A percentile compares a stretch with the other conserved stretches of the same genome.
Conservation (phyloP, 2,329 filamentous ascomycete genomes). For the Chalaropsis ovoidea region DNA sequence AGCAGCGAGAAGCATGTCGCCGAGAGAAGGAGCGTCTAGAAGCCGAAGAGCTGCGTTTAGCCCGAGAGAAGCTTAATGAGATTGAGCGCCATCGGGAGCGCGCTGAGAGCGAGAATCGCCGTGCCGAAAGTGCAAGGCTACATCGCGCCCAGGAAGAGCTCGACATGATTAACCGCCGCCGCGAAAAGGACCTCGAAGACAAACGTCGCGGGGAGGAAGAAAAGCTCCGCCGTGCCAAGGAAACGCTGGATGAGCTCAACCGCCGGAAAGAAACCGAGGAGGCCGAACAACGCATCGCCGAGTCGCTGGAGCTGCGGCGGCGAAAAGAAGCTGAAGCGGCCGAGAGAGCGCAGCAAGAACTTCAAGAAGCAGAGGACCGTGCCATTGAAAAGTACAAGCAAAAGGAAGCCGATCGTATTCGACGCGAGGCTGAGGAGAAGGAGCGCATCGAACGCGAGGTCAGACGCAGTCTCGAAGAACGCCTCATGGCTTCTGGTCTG, state of each 20-base stretch:
- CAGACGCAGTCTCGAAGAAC: constrained; percentile 46
- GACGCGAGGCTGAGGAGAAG: constrained; percentile 40
- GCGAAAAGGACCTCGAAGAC: constrained; percentile 36
- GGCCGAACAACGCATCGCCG: constrained; percentile 43
- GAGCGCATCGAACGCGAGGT: constrained; percentile 46
- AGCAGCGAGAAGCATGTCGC: constrained; percentile 6
- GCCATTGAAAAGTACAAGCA: constrained; percentile 45
- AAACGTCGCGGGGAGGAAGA: constrained; percentile 32
- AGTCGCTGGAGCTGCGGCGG: constrained; percentile 38
- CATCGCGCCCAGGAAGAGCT: constrained; percentile 40
- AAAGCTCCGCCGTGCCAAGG: constrained; percentile 38
- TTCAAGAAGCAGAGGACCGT: constrained; percentile 39
- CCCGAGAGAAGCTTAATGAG: constrained; percentile 28
- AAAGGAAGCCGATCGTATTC: constrained; percentile 39
- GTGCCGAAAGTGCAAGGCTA: constrained; percentile 39
- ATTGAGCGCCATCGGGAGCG: constrained; percentile 32
- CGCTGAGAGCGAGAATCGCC: constrained; percentile 34
- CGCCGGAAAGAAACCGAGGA: constrained; percentile 39
- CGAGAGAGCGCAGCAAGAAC: constrained; percentile 37
- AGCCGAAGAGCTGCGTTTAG: constrained; percentile 39
- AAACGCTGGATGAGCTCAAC: constrained; percentile 41
- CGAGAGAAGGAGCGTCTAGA: constrained; percentile 29
- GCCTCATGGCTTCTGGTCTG: constrained; percentile 49
- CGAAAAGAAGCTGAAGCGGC: constrained; percentile 39
- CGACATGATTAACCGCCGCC: constrained; percentile 38